These are phyloP conservation scores for Pichia sorboxylosa DNA, from an alignment of 1,139 yeast species.

Conservation along the genomic window DNA sequence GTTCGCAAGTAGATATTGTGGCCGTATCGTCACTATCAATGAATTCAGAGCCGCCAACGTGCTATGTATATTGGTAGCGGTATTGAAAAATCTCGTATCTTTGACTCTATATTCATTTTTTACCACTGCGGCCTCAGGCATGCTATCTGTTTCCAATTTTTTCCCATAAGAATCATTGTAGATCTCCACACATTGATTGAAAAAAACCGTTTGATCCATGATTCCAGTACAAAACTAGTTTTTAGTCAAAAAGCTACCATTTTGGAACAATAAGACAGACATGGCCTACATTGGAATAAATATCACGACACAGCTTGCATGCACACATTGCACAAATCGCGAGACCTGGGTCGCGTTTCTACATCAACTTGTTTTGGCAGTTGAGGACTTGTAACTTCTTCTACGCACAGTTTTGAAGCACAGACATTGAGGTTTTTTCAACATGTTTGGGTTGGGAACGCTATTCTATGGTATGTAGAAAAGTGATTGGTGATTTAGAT, in stretches of 20 bases:
- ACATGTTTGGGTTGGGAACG: conserved; percentile 69
- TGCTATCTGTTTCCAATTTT: neutral
- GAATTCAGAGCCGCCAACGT: conserved; percentile 7
- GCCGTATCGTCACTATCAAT: conserved; percentile 17
- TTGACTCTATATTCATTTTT: neutral
- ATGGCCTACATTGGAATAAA: no score
- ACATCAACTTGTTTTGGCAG: no score
- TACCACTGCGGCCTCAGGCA: neutral
- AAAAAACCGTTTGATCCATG: conserved; percentile 21
- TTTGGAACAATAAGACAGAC: no score
- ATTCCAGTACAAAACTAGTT: no score
- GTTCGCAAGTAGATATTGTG: conserved; percentile 20
- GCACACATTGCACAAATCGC: no score
- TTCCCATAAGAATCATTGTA: conserved; percentile 14
- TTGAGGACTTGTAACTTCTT: no score
- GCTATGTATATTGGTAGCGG: conserved; percentile 3
- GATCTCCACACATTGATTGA: conserved; percentile 20
- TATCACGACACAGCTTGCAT: no score
- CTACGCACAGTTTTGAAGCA: no score
- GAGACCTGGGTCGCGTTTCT: no score
- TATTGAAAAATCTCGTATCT: conserved; percentile 2
- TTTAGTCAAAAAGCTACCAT: no score
- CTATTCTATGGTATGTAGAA: conserved; percentile 42
- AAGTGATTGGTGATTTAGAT: neutral
- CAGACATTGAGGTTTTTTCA: no score